Base-by-base conservation (phyloP, 371 early-diverging fungal genomes). In the Actinomucor elegans region DNA sequence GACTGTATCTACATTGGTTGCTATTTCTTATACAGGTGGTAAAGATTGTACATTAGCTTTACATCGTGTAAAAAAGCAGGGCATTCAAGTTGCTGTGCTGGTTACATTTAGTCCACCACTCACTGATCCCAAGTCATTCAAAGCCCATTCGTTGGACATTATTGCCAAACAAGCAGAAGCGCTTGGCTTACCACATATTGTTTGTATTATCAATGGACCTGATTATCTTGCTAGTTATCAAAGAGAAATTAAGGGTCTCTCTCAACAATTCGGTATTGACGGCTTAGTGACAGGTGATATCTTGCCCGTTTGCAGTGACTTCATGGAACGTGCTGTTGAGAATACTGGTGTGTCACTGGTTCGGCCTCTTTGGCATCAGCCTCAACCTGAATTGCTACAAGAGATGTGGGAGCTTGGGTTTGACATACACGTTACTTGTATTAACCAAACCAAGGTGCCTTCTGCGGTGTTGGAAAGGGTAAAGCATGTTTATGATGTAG, bases 221-320 rank as follows among this genome's bases (percentile, higher is more conserved):
- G 64, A 78, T 4, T 80, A 73, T 27, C 65, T 78, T 18, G 59
- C 64, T 4, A 67, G 72, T 52, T 84, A 84, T 45, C 73, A 77
- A 24, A 55, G 50, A 14, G 57, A 70, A 23, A 71, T 84, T 10
- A 37, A 41, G 17, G 35, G 54, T 15, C 48, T 84, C 7, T 58
- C 49, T 20, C 33, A 55, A 3, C 50, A 66, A 4, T 68, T 71
- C 40, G 62, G 52, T 17, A 66, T 80, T 29, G 65, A 74, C 41
- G 55, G 60, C 0, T 63, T 84, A 18, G 82, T 81, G 29, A 81
- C 84, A 23, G 80, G 84, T 1, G 84, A 84, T 29, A 82, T 84
- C 32, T 54, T 79, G 42, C 77, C 76, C 15, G 76, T 84, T 3
- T 81, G 84, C 40, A 71, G 71, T 48, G 66, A 76, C 45, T 84